Evolutionary conservation across 2,329 filamentous ascomycete species (phyloP), one percentile per base, ranked within the genome.

Genomic region (Hypoxylon sp.): DNA sequence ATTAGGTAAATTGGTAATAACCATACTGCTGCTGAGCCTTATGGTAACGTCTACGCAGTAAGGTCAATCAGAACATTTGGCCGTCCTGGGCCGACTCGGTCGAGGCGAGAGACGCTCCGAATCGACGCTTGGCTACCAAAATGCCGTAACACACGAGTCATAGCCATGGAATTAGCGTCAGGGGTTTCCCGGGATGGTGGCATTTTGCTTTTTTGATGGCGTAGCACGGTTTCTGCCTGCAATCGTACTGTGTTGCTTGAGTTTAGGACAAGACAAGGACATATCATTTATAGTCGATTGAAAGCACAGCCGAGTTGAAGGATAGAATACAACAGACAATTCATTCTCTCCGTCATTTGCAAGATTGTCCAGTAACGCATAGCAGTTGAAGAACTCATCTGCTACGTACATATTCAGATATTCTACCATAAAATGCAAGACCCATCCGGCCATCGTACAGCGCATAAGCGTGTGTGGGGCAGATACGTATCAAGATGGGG

Each of bases 121-220:
- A 55, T 65, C n/a, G n/a, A n/a, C n/a, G n/a, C n/a, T n/a, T n/a
- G n/a, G 60, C 53, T 60, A 50, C 51, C 26, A 62, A 58, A 58
- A 35, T 58, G 48, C 50, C 55, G 56, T 59, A 55, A 63, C 53
- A 60, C 40, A 52, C 60, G 59, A 65, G 64, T 62, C 67, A 67
- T 63, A 62, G 45, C 49, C 38, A 53, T 58, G 51, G 55, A 56
- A 55, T 59, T 64, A 62, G 61, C 58, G 42, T 62, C 63, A 66
- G 63, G 61, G 63, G 63, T 18, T 23, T 38, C 47, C 42, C 17
- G 33, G 51, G 48, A 58, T 58, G 55, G 24, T 59, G 37, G 45
- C 49, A 48, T 58, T 26, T 53, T 49, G 38, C 45, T 51, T n/a
- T 54, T 37, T 27, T 48, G 41, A 54, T 58, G 62, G 59, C 59